Evolutionary conservation across 2,329 filamentous ascomycete genomes (phyloP).

Genomic region (Thelonectria olida): DNA sequence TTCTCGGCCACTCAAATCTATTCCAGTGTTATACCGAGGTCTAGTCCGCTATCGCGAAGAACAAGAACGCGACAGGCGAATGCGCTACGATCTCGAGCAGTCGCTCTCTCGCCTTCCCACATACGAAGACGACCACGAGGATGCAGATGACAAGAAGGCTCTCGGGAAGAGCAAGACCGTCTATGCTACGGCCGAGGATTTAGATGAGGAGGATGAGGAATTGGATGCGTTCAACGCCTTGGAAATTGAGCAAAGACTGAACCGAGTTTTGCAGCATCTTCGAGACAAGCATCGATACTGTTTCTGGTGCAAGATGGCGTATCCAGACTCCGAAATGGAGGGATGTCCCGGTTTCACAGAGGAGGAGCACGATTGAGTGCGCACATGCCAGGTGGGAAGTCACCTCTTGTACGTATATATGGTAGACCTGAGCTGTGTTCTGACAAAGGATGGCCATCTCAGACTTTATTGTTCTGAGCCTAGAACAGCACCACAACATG

Average conservation of each 20-base stretch:
- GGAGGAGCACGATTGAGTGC: conserved; percentile 73
- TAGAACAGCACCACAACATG: neutral
- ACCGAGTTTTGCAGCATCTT: conserved; percentile 73
- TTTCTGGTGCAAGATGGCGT: conserved; percentile 94
- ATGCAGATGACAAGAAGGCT: conserved; percentile 76
- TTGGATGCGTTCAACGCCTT: conserved; percentile 81
- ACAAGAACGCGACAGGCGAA: conserved; percentile 72
- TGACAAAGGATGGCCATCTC: neutral
- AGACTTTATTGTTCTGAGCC: neutral
- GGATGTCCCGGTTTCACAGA: conserved; percentile 89
- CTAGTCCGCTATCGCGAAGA: conserved; percentile 76
- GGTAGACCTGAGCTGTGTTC: neutral
- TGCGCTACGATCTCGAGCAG: conserved; percentile 73
- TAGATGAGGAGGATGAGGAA: conserved; percentile 83
- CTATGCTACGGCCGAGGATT: conserved; percentile 70
- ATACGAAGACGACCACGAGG: conserved; percentile 75
- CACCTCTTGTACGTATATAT: neutral
- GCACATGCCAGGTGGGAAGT: neutral
- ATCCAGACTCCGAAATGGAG: conserved; percentile 78
- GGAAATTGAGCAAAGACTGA: conserved; percentile 71
- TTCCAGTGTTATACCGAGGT: conserved; percentile 83
- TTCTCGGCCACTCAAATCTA: conserved; percentile 66
- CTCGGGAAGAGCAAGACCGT: conserved; percentile 66
- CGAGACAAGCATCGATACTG: conserved; percentile 82
- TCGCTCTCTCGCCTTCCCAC: conserved; percentile 70